Evolutionary conservation across 192 early-diverging fungal genomes (phyloP).

Genomic region (Coemansia sp.): DNA sequence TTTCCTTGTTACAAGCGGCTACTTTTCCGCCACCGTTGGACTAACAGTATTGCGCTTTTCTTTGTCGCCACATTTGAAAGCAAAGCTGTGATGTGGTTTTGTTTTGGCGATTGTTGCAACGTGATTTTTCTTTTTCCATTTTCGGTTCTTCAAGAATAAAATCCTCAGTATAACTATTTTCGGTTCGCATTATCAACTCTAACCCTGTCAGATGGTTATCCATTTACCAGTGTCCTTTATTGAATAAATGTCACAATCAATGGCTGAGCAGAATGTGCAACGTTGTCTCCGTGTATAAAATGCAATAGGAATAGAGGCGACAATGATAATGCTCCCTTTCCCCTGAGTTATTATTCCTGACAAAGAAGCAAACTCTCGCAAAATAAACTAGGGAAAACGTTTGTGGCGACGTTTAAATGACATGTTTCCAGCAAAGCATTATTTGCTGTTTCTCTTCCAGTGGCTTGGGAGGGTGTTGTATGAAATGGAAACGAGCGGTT

Average conservation of each 20-base stretch:
- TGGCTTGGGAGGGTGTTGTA: not conserved
- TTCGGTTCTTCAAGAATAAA: not conserved
- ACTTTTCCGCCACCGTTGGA: slow-evolving; percentile 38
- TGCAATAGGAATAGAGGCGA: not conserved
- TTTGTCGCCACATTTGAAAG: slow-evolving; percentile 45
- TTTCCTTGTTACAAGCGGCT: slow-evolving; percentile 31
- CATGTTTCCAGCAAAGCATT: not conserved
- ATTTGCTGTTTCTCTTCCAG: not conserved
- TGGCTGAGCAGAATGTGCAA: not conserved
- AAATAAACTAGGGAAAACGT: slow-evolving; percentile 2
- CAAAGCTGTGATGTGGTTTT: slow-evolving; percentile 16
- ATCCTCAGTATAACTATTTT: not conserved
- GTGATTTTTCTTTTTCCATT: not conserved
- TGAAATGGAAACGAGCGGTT: not conserved
- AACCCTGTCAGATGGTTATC: not conserved
- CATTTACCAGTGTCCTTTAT: not conserved
- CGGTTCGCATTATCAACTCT: not conserved
- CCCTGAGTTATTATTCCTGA: not conserved
- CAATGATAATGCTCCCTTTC: not conserved
- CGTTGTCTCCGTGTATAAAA: no score
- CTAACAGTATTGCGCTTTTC: slow-evolving; percentile 42
- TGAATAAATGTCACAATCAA: not conserved
- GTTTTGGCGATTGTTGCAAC: not conserved
- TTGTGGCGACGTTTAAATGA: not conserved
- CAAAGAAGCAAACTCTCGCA: not conserved